These are phyloP conservation scores for Aspergillus jensenii DNA, from an alignment of 2,329 filamentous ascomycete species.

Conservation along the genomic window DNA sequence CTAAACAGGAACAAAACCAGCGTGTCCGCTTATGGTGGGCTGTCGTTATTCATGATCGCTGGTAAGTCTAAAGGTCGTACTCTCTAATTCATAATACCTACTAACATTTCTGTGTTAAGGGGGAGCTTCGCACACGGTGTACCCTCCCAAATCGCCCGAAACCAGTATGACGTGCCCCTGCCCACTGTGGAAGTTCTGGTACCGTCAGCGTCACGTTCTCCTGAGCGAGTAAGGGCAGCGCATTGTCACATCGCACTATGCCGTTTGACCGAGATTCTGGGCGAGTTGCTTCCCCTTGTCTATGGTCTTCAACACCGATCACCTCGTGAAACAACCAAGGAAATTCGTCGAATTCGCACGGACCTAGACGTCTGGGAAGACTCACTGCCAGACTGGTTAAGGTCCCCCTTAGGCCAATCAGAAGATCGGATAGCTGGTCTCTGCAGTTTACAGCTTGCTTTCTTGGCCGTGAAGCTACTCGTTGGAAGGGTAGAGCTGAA, in stretches of 20 bases:
- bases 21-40: constrained; percentile 59
- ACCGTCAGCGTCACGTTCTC: constrained; percentile 32
- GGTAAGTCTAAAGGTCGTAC: constrained; percentile 30
- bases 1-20: constrained; percentile 51
- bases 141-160: constrained; percentile 53
- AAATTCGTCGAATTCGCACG: constrained; percentile 45
- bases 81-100: not conserved
- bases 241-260: constrained; percentile 56
- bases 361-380: constrained; percentile 49
- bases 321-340: constrained; percentile 45
- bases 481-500: constrained; percentile 48
- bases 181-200: constrained; percentile 48
- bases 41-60: constrained; percentile 57
- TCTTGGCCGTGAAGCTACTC: constrained; percentile 48
- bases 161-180: constrained; percentile 57
- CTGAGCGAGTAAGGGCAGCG: constrained; percentile 47
- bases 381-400: constrained; percentile 45
- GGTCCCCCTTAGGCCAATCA: constrained; percentile 31
- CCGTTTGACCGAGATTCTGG: constrained; percentile 48
- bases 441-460: constrained; percentile 47
- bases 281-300: constrained; percentile 47
- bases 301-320: constrained; percentile 46
- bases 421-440: constrained; percentile 40
- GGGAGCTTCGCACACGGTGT: constrained; percentile 57
- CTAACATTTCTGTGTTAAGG: constrained; percentile 33